Base-by-base conservation (phyloP, 768 basidiomycete species). In the Agrocybe praecox region DNA sequence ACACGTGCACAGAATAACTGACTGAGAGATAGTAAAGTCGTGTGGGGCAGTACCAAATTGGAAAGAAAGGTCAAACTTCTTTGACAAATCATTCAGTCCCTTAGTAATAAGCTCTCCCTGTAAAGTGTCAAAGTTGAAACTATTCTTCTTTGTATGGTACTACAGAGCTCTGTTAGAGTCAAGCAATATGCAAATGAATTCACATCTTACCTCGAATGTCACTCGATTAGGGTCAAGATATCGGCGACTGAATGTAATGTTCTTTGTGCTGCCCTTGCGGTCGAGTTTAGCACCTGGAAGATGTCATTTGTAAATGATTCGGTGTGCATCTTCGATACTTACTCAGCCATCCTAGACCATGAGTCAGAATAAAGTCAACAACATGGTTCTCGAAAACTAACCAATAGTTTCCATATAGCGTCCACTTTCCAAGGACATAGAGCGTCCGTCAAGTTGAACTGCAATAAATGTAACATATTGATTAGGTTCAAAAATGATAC, bases 351-450 rank as follows among this genome's bases (percentile, higher is more conserved):
- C 87, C 78, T 40, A 29, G 9, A 9, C 5, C 9, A 29, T 29
- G n/a, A n/a, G n/a, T n/a, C n/a, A n/a, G n/a, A n/a, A n/a, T n/a
- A n/a, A n/a, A n/a, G n/a, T n/a, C n/a, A n/a, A n/a, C n/a, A n/a
- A n/a, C n/a, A n/a, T n/a, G n/a, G n/a, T n/a, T 80, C 23, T 23
- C 15, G 24, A 46, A 42, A 72, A 65, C 81, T 12, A 48, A 89
- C 92, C 93, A 52, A 96, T 76, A 10, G 94, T 97, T 73, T 97
- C 95, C 88, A 96, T 90, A 67, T 96, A 96, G 21, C 92, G 78
- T 17, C 95, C 90, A 60, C 91, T 89, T 65, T 93, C 90, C 58
- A 95, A 67, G 1, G 88, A 78, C 77, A 94, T 92, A 0, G 88
- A 87, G n/a, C 87, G 80, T 3, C 80, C 81, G 69, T 94, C 93